phyloP scores from a whole-genome alignment of 495 filamentous ascomycete species.

The Trichocladium antarcticum region DNA sequence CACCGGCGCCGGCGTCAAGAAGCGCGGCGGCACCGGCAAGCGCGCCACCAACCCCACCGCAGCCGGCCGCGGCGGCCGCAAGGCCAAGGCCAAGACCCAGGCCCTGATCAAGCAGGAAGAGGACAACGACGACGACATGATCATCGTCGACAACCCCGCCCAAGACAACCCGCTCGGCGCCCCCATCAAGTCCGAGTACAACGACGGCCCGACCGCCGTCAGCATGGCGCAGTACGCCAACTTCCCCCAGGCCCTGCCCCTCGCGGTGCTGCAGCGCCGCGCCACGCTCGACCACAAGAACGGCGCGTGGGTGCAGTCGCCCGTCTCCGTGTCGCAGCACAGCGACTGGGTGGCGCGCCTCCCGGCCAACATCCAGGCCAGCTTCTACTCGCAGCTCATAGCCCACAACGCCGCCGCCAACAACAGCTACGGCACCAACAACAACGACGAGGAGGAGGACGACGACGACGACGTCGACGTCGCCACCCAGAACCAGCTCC shows the following conservation, averaged over 20 bases:
- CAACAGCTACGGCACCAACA: not conserved
- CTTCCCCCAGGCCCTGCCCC: slow-evolving; percentile 32
- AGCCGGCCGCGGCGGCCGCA: not conserved
- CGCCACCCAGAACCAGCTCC: not conserved
- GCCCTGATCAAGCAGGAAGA: not conserved
- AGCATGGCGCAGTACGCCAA: slow-evolving; percentile 25
- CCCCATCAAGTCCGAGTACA: not conserved
- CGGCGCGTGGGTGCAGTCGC: slow-evolving; percentile 28
- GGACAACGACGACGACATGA: not conserved
- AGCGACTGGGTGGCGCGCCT: slow-evolving; percentile 1
- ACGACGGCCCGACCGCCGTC: slow-evolving; percentile 23
- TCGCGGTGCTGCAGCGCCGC: slow-evolving; percentile 25
- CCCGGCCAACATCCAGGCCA: not conserved
- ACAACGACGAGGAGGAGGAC: not conserved
- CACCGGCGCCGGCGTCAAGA: slow-evolving; percentile 5
- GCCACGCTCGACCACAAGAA: slow-evolving; percentile 32
- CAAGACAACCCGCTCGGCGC: not conserved
- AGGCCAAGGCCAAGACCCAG: not conserved
- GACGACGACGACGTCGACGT: not conserved
- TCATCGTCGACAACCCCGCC: not conserved
- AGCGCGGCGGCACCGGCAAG: slow-evolving; percentile 1
- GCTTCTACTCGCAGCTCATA: not conserved
- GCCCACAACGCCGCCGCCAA: not conserved
- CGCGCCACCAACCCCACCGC: not conserved
- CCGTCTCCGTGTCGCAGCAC: slow-evolving; percentile 26